Evolutionary conservation across 306 rosid species (phyloP), one percentile per base, ranked within the genome.

Genomic region (Argentina anserina): DNA sequence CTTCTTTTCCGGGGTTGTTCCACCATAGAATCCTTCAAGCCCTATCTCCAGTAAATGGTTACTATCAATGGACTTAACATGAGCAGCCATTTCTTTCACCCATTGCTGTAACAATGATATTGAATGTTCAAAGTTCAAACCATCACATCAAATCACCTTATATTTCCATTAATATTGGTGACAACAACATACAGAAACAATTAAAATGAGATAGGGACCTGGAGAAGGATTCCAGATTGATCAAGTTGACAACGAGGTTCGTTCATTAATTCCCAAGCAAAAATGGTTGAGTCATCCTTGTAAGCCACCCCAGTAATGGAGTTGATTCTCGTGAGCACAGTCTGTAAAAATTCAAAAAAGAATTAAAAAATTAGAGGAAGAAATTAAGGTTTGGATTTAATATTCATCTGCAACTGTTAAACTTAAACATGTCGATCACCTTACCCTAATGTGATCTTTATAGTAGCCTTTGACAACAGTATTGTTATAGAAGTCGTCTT

Each of bases 11-110:
- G 81, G 75, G 7, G 47, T 78, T 12, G 87, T 83, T 63, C 79
- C 82, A 20, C 93, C 90, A 71, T 88, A 83, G 58, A 90, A 90
- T 25, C 93, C 97, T 78, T 88, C 97, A 86, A 88, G 79, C 33
- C 96, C 90, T 76, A 88, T 76, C 53, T 67, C 86, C 61, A 90
- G 52, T 40, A 88, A 75, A 83, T 86, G 93, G 18, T 78, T 58
- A 0, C 56, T 61, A 75, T 88, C 91, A 13, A 88, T 63, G 14
- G 83, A 88, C 61, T 86, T 90, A 73, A 83, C 84, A 73, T 76
- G 75, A 20, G 72, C 21, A 62, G 85, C 89, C 90, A 87, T 86
- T 58, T 90, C 91, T 43, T 81, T 73, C 72, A 88, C 79, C 96
- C 96, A 90, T 69, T 29, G 84, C 91, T 88, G 73, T 40, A 53